Percentiles rank a stretch among this genome's conserved stretches.
These are phyloP conservation scores for Microthyrium microscopicum DNA, from an alignment of 2,329 filamentous ascomycete species.

Conservation along the genomic window DNA sequence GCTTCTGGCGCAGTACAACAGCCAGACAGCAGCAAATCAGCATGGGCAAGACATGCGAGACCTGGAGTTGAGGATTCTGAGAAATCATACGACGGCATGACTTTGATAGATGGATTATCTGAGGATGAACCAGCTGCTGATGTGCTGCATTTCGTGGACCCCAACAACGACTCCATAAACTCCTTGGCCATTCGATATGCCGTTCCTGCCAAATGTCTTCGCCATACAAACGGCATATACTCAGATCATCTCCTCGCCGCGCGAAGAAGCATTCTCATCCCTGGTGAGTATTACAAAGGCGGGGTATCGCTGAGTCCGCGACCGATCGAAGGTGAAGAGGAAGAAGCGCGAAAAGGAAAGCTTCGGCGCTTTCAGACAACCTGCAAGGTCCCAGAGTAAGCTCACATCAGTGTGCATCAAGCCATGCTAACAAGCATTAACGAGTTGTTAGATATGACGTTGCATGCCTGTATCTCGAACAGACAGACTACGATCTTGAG, in stretches of 20 bases:
- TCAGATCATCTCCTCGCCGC: constrained; percentile 55
- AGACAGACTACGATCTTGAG: constrained; percentile 49
- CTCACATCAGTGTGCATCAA: constrained; percentile 9
- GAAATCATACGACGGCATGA: too few relatives aligned
- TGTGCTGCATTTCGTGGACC: constrained; percentile 58
- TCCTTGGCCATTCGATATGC: constrained; percentile 57
- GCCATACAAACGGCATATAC: constrained; percentile 51
- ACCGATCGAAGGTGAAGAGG: constrained; percentile 58
- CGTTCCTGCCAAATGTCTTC: constrained; percentile 46
- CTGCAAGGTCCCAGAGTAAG: constrained; percentile 61
- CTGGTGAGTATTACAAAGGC: constrained; percentile 50
- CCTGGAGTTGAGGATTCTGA: too few relatives aligned
- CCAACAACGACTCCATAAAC: constrained; percentile 47
- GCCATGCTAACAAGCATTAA: constrained; percentile 8
- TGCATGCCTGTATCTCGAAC: constrained; percentile 58
- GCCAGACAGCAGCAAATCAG: background rate
- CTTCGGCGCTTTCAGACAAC: constrained; percentile 64
- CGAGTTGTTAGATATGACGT: constrained; percentile 42
- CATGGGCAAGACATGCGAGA: background rate
- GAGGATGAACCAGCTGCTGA: constrained; percentile 33
- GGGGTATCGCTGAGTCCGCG: constrained; percentile 51
- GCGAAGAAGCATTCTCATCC: constrained; percentile 54
- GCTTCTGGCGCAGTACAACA: constrained; percentile 34
- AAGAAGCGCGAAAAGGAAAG: constrained; percentile 52
- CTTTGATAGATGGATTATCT: too few relatives aligned